phyloP scores from a whole-genome alignment of 768 basidiomycete genomes.

The Mrakia hoshinonis region DNA sequence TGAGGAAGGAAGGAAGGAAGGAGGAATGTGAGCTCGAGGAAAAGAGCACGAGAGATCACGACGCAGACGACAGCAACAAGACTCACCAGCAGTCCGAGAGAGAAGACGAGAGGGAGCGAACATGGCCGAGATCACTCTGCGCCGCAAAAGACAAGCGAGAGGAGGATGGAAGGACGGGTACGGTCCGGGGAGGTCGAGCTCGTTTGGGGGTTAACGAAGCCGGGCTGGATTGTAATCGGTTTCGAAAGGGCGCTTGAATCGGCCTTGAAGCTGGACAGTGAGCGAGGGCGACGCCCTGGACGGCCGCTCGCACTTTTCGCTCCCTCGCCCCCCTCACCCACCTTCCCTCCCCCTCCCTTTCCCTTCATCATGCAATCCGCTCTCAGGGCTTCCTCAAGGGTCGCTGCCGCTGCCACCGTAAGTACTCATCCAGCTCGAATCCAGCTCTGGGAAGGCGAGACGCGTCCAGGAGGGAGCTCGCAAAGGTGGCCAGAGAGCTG shows the following conservation, averaged over 20 bases:
- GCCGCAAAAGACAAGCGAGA: constrained; percentile 25
- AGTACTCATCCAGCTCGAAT: not conserved
- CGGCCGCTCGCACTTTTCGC: not conserved
- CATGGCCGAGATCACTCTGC: not conserved
- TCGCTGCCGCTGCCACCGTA: constrained; percentile 31
- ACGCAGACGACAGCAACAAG: not conserved
- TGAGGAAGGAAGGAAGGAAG: not conserved
- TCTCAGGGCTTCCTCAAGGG: constrained; percentile 36
- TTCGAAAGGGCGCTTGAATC: no score
- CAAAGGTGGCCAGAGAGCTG: not conserved
- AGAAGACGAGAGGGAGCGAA: not conserved
- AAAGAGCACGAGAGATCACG: not conserved
- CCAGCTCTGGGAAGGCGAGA: not conserved
- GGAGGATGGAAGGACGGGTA: not conserved
- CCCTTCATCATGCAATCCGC: constrained; percentile 40
- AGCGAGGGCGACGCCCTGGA: no score
- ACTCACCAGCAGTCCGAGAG: not conserved
- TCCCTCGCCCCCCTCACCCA: constrained; percentile 43
- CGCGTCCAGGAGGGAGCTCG: no score
- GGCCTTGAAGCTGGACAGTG: no score
- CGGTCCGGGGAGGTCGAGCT: no score
- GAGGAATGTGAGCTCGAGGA: constrained; percentile 5
- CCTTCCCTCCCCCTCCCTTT: constrained; percentile 46
- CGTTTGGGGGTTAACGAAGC: constrained; percentile 20
- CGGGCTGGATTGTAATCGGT: constrained; percentile 25